These are phyloP conservation scores for Cordyceps cicadae DNA, from an alignment of 2,329 filamentous ascomycete genomes.

Conservation along the genomic window DNA sequence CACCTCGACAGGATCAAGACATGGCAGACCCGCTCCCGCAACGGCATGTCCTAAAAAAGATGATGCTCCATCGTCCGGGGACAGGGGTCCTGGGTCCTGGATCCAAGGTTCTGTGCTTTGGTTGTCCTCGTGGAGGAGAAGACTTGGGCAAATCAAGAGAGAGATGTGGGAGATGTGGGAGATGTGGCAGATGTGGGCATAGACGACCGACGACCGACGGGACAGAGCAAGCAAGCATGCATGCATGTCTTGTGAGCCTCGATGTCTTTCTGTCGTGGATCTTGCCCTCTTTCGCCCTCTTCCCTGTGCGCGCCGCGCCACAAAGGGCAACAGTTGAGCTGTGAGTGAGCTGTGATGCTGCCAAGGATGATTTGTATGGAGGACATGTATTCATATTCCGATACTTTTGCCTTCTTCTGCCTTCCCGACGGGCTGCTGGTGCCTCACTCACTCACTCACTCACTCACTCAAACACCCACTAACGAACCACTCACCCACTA, in stretches of 20 bases:
- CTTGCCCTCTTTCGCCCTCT: background rate
- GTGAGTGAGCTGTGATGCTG: background rate
- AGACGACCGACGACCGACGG: background rate
- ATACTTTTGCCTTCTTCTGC: too few relatives aligned
- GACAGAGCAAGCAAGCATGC: background rate
- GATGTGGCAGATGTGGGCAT: background rate
- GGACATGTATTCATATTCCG: too few relatives aligned
- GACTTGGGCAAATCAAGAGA: background rate
- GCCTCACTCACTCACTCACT: too few relatives aligned
- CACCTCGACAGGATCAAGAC: too few relatives aligned
- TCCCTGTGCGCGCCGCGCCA: background rate
- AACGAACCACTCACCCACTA: too few relatives aligned
- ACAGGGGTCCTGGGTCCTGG: background rate
- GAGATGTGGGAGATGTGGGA: background rate
- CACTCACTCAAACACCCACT: too few relatives aligned
- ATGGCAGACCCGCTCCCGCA: too few relatives aligned
- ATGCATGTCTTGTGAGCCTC: background rate
- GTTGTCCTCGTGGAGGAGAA: background rate
- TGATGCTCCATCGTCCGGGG: background rate
- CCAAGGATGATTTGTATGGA: background rate
- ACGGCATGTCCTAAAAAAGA: constrained; percentile 2
- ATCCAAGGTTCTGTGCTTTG: too few relatives aligned
- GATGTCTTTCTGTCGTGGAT: background rate
- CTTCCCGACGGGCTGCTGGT: too few relatives aligned
- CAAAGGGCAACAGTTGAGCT: background rate